Evolutionary conservation across 192 early-diverging fungal species (phyloP), one percentile per base, ranked within the genome.

Genomic region (Coemansia sp.): DNA sequence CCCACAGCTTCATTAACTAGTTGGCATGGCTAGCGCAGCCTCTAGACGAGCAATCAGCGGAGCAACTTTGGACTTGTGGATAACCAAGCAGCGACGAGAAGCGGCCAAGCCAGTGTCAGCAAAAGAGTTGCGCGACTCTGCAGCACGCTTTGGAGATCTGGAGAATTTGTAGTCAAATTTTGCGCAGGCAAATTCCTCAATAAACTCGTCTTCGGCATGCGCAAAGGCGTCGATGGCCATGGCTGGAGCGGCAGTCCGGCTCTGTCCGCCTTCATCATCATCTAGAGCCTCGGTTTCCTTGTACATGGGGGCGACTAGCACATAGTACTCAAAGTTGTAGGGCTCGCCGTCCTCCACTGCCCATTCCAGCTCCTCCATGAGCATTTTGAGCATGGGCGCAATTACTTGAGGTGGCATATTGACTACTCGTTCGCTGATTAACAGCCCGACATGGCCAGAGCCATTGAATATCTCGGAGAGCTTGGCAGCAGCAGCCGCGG

Each of bases 361-460:
- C 78, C 81, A 79, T 43, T 88, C 72, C 38, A 92, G 70, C 59
- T 96, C 95, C 34, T 92, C 88, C 30, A 82, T 51, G 32, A 96
- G 78, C 90, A 96, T 90, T 21, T 82, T 85, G 57, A 93, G 87
- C 90, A 98, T 90, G 2, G 89, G 92, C 15, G 92, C 87, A 1
- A 88, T 83, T 8, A 96, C 80, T 58, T 95, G 88, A 22, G 93
- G 90, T 9, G 95, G 95, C 91, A 98, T 93, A 63, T 98, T 98
- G 63, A 98, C 82, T 19, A 98, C 82, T 5, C 95, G 78, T 53
- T 96, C 94, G 56, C 84, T 91, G 17, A 98, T 18, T 19, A 98
- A 59, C 46, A 94, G 52, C 0, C 85, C 93, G 13, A 83, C 68
- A 11, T 79, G 41, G 9, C 38, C 22, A 58, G 48, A 19, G 54